phyloP scores from a whole-genome alignment of 2,329 filamentous ascomycete species.

The Bimuria novae-zelandiae region DNA sequence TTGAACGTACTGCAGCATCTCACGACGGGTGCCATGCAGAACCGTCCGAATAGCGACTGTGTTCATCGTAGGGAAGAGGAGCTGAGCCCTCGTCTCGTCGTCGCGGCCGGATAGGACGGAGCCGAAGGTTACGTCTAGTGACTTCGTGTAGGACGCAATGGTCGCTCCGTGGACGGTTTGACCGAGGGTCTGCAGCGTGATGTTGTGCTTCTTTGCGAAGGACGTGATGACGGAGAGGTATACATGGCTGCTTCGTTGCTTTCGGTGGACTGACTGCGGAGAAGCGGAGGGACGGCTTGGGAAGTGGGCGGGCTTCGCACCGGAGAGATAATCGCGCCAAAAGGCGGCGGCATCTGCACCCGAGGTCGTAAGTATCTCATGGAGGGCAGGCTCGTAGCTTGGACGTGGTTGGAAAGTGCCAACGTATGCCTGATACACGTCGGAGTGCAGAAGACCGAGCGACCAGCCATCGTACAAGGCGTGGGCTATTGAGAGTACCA shows the following conservation, averaged over 20 bases:
- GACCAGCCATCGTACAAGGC: slow-evolving; percentile 92
- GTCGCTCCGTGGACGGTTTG: slow-evolving; percentile 77
- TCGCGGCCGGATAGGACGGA: slow-evolving; percentile 85
- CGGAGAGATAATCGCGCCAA: slow-evolving; percentile 72
- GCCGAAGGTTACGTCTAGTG: slow-evolving; percentile 80
- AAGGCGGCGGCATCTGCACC: slow-evolving; percentile 61
- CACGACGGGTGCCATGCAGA: slow-evolving; percentile 67
- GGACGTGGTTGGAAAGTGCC: slow-evolving; percentile 50
- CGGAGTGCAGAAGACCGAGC: slow-evolving; percentile 71
- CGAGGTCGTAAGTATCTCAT: slow-evolving; percentile 56
- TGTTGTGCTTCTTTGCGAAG: slow-evolving; percentile 68
- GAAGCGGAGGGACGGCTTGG: slow-evolving; percentile 24
- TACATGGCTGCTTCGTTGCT: slow-evolving; percentile 54
- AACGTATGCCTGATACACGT: slow-evolving; percentile 69
- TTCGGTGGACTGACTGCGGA: slow-evolving; percentile 44
- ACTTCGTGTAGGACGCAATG: slow-evolving; percentile 65
- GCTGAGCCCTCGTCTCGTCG: slow-evolving; percentile 65
- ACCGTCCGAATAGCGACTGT: slow-evolving; percentile 76
- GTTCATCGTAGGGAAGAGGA: slow-evolving; percentile 92
- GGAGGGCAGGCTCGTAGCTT: slow-evolving; percentile 60
- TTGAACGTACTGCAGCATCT: slow-evolving; percentile 76
- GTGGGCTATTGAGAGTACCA: slow-evolving; percentile 77
- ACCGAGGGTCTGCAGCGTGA: slow-evolving; percentile 78
- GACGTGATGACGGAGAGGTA: slow-evolving; percentile 49
- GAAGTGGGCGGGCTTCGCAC: slow-evolving; percentile 50